A percentile compares a stretch with the other conserved stretches of the same genome.
phyloP scores from a whole-genome alignment of 345 rosid genomes.

The Populus davidiana region DNA sequence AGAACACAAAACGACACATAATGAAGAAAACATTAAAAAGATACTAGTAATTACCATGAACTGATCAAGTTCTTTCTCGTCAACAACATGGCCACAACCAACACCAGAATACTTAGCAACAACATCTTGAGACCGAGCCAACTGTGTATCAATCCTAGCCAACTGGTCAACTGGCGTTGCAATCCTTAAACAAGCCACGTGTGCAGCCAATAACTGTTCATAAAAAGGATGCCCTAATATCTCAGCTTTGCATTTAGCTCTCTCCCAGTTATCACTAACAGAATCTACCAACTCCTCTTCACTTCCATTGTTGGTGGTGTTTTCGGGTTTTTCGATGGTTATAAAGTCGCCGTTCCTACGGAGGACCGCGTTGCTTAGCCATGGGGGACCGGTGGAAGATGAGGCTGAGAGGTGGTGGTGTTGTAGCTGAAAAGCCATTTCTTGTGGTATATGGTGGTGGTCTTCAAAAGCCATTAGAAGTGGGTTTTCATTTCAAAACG shows the following conservation, averaged over 20 bases:
- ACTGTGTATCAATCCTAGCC: conserved; percentile 41
- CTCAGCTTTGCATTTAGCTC: conserved; percentile 40
- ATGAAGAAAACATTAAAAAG: not conserved
- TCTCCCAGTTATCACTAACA: conserved; percentile 34
- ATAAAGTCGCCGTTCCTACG: conserved; percentile 19
- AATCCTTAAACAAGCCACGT: conserved; percentile 35
- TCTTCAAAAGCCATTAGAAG: conserved; percentile 29
- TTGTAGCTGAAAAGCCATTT: conserved; percentile 28
- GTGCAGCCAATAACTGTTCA: conserved; percentile 41
- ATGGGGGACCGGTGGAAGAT: conserved; percentile 26
- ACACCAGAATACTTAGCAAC: conserved; percentile 39
- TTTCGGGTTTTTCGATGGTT: not conserved
- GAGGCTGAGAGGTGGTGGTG: conserved; percentile 12
- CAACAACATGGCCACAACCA: conserved; percentile 26
- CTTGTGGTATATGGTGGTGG: conserved; percentile 21
- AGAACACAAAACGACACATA: not conserved
- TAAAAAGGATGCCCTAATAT: conserved; percentile 45
- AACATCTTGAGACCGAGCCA: conserved; percentile 35
- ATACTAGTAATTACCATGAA: conserved; percentile 35
- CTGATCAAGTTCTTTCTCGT: conserved; percentile 44
- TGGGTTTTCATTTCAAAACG: not conserved
- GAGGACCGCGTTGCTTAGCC: conserved; percentile 42
- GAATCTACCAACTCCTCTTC: conserved; percentile 20
- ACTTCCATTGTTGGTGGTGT: conserved; percentile 8
- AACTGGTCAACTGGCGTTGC: conserved; percentile 47